Evolutionary conservation across 306 rosid species (phyloP), one percentile per base, ranked within the genome.

Genomic region (Vigna reflexopilosa): DNA sequence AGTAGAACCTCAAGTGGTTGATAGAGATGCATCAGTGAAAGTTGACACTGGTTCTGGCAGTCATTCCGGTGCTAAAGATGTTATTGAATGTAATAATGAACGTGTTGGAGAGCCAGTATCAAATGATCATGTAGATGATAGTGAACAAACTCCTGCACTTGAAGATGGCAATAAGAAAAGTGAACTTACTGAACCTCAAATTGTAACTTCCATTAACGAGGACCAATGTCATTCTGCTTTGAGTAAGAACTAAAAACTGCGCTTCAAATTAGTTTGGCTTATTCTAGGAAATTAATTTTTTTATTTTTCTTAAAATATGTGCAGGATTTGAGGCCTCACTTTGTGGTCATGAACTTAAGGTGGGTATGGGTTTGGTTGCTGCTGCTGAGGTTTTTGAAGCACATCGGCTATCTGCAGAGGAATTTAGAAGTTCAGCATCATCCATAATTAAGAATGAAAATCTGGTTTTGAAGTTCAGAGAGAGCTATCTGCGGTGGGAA

Each of bases 251-350:
- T 36, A 38, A 63, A 7, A 65, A 47, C 42, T 62, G 50, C 69
- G 68, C 51, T 50, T 58, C 44, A 51, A 73, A 82, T 58, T 50
- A 38, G 78, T 68, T 77, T 24, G 55, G 74, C 32, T 79, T 55
- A 54, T 56, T 70, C 44, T 80, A 57, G 68, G 63, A 10, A 70
- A 65, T 72, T 67, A 47, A 42, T 72, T 44, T 76, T 76, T 78
- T 7, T 50, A 55, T 72, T 77, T 79, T 54, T 59, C 71, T 85
- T 63, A 65, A 68, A 15, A 75, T 77, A 76, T 84, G 70, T 45
- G 50, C 86, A 95, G 99, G 88, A 67, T 85, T 89, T 62, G 97
- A 93, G 88, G 87, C 91, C 78, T 95, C 99, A 6, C 96, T 95
- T 50, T 93, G 98, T 61, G 88, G 96, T 73, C 90, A 84, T 83